phyloP scores from a whole-genome alignment of 345 rosid genomes.

The Brassica cretica region DNA sequence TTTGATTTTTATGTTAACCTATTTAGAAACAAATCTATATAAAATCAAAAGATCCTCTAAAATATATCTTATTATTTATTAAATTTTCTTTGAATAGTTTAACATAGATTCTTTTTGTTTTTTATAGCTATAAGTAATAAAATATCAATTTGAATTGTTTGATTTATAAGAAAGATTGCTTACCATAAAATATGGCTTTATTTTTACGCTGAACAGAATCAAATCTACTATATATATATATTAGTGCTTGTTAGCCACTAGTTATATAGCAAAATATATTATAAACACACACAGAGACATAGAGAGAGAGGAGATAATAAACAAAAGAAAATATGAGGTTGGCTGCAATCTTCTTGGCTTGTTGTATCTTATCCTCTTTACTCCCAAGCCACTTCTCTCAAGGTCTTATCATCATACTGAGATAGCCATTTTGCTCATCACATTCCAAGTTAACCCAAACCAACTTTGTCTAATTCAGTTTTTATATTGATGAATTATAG shows the following conservation, averaged over 20 bases:
- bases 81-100: not conserved
- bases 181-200: not conserved
- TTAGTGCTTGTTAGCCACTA: slow-evolving; percentile 2
- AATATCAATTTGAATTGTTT: not conserved
- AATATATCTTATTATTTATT: not conserved
- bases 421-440: slow-evolving; percentile 4
- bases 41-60: not conserved
- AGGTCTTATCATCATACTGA: slow-evolving; percentile 19
- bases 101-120: not conserved
- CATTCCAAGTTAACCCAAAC: not conserved
- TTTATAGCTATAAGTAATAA: not conserved
- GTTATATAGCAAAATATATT: not conserved
- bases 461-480: not conserved
- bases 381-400: slow-evolving; percentile 25
- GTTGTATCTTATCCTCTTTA: slow-evolving; percentile 28
- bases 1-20: not conserved
- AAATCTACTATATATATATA: not conserved
- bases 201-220: not conserved
- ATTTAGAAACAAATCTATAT: not conserved
- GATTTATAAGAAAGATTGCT: not conserved
- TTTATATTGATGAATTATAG: slow-evolving; percentile 18
- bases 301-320: not conserved
- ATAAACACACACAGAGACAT: not conserved
- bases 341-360: slow-evolving; percentile 24
- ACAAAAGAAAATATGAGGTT: slow-evolving; percentile 24